Conservation (phyloP, 2,329 filamentous ascomycete species). For the Dendrostoma leiphaemia region DNA sequence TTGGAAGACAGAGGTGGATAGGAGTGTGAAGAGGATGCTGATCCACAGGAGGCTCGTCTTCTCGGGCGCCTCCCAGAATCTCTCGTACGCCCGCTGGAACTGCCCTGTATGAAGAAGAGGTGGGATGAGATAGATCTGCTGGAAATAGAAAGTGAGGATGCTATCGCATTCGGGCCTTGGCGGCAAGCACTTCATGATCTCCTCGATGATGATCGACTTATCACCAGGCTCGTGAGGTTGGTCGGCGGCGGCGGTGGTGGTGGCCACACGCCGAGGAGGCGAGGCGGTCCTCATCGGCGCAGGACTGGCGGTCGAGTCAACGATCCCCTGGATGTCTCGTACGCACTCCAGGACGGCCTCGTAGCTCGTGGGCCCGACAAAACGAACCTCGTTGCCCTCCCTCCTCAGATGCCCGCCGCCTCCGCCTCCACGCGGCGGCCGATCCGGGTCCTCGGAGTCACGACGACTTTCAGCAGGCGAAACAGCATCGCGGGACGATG, state of each 20-base stretch:
- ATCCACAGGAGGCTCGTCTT: conserved; percentile 46
- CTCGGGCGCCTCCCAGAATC: conserved; percentile 42
- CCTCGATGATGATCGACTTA: conserved; percentile 26
- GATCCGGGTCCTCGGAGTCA: too few relatives aligned
- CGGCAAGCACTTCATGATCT: conserved; percentile 34
- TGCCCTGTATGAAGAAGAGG: conserved; percentile 40
- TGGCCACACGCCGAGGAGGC: conserved; percentile 18
- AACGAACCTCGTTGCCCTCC: conserved; percentile 22
- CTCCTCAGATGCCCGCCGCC: conserved; percentile 11
- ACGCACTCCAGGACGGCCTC: conserved; percentile 41
- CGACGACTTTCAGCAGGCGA: neutral
- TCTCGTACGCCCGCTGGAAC: conserved; percentile 47
- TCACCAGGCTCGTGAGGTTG: conserved; percentile 33
- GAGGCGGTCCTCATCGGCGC: neutral
- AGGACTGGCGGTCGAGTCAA: conserved; percentile 20
- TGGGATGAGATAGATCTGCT: conserved; percentile 34
- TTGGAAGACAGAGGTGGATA: conserved; percentile 40
- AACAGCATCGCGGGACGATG: neutral
- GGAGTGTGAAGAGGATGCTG: conserved; percentile 48
- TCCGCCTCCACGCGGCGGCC: too few relatives aligned
- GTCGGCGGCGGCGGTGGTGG: conserved; percentile 7
- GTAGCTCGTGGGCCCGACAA: conserved; percentile 40
- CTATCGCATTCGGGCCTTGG: conserved; percentile 34
- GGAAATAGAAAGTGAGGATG: conserved; percentile 38
- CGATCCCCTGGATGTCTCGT: conserved; percentile 37